A percentile compares a stretch with the other conserved stretches of the same genome.
Evolutionary conservation across 2,329 filamentous ascomycete genomes (phyloP).

Genomic region (Claviceps sp.): DNA sequence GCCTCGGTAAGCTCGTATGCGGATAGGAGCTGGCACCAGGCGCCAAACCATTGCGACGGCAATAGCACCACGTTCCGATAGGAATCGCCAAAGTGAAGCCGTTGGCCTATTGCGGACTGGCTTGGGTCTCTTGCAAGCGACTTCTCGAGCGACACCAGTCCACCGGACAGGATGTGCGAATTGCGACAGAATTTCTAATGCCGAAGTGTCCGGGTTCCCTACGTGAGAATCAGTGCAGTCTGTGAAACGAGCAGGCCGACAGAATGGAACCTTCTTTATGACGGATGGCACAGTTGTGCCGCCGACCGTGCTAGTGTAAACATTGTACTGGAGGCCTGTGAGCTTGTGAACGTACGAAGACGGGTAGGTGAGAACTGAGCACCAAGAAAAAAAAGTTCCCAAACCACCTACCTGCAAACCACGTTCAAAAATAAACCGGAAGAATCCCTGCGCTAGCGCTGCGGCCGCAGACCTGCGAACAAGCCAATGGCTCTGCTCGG

Average conservation of each 20-base stretch:
- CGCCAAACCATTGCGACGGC: background rate
- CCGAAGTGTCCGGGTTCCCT: background rate
- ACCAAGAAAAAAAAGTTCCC: too few relatives aligned
- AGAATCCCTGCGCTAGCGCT: constrained; percentile 1
- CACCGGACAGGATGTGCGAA: background rate
- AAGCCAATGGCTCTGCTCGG: too few relatives aligned
- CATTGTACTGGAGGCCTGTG: background rate
- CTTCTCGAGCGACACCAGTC: background rate
- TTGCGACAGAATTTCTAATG: background rate
- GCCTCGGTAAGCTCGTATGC: constrained; percentile 1
- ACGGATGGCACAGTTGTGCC: background rate
- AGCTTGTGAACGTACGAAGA: background rate
- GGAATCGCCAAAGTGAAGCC: background rate
- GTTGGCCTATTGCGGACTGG: background rate
- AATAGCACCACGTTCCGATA: background rate
- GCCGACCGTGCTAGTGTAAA: background rate
- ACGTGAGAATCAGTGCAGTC: background rate
- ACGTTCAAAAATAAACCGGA: constrained; percentile 1
- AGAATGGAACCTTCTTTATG: background rate
- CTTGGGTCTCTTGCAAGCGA: background rate
- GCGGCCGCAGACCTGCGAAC: too few relatives aligned
- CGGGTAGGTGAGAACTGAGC: background rate
- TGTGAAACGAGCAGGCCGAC: background rate
- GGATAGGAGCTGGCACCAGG: background rate
- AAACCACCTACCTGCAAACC: too few relatives aligned